Conservation (phyloP, 2,329 filamentous ascomycete species). For the Monosporascus cannonballus region DNA sequence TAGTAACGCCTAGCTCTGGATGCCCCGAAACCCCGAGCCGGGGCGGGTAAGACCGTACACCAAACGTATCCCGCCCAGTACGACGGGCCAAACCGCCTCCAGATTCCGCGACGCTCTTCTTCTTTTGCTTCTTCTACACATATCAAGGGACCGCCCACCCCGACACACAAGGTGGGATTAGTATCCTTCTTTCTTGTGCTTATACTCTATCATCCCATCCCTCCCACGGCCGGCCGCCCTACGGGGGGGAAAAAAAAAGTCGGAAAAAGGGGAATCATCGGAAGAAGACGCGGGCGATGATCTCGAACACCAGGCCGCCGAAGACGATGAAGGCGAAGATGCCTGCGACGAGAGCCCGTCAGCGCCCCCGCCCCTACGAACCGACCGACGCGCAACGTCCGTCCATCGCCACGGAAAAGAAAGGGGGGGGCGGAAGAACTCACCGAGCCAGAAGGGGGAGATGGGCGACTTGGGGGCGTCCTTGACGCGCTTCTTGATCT, state of each 20-base stretch:
- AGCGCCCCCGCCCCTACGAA: neutral
- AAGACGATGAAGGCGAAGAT: constrained; percentile 56
- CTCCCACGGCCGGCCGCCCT: neutral
- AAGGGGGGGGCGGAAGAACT: constrained; percentile 9
- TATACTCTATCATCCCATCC: neutral
- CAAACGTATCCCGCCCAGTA: too few species aligned
- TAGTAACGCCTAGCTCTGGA: too few species aligned
- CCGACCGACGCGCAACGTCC: too few species aligned
- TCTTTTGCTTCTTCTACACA: too few species aligned
- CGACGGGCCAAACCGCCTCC: too few species aligned
- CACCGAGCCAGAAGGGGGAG: constrained; percentile 60
- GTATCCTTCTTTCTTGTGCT: neutral
- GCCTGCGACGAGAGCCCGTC: constrained; percentile 27
- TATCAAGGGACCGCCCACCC: neutral
- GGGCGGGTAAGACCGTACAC: too few species aligned
- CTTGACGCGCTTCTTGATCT: constrained; percentile 56
- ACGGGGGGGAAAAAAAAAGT: neutral
- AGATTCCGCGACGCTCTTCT: too few species aligned
- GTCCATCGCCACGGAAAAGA: too few species aligned
- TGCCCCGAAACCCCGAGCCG: too few species aligned
- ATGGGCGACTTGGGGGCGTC: constrained; percentile 53
- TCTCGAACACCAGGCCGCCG: constrained; percentile 54
- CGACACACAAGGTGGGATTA: neutral
- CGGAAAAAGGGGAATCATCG: constrained; percentile 8
- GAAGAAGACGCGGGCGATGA: constrained; percentile 48